Conservation (phyloP, 2,329 filamentous ascomycete genomes). For the Dichotomopilus funicola region DNA sequence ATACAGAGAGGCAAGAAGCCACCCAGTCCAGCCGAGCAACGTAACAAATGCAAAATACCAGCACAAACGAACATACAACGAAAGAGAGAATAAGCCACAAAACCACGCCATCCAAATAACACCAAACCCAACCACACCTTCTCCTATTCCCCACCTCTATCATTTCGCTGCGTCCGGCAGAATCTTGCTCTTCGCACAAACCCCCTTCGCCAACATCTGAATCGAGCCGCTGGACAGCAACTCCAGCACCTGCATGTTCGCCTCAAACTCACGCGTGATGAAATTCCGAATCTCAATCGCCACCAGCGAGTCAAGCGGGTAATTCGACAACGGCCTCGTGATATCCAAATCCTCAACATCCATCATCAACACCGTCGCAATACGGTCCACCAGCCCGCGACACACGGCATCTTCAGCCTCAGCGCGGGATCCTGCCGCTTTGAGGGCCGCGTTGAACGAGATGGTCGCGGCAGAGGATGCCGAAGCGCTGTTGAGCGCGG, state of each 20-base stretch:
- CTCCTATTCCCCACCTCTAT: background rate
- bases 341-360: slow-evolving; percentile 44
- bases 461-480: slow-evolving; percentile 41
- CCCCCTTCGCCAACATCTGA: slow-evolving; percentile 40
- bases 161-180: slow-evolving; percentile 6
- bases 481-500: slow-evolving; percentile 20
- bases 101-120: background rate
- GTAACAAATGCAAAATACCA: too few relatives aligned
- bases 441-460: slow-evolving; percentile 38
- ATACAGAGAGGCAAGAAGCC: too few relatives aligned
- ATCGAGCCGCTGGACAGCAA: slow-evolving; percentile 47
- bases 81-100: background rate
- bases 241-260: slow-evolving; percentile 49
- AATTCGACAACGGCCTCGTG: slow-evolving; percentile 36
- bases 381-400: slow-evolving; percentile 41
- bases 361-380: slow-evolving; percentile 45
- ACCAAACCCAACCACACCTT: background rate
- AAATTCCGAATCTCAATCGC: slow-evolving; percentile 47
- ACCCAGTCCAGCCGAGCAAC: too few relatives aligned
- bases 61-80: background rate
- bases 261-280: slow-evolving; percentile 44
- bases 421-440: slow-evolving; percentile 35
- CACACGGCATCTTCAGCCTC: slow-evolving; percentile 42
- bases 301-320: slow-evolving; percentile 43
- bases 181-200: slow-evolving; percentile 42